phyloP scores from a whole-genome alignment of 331 rosid genomes.

The Phaseolus coccineus region DNA sequence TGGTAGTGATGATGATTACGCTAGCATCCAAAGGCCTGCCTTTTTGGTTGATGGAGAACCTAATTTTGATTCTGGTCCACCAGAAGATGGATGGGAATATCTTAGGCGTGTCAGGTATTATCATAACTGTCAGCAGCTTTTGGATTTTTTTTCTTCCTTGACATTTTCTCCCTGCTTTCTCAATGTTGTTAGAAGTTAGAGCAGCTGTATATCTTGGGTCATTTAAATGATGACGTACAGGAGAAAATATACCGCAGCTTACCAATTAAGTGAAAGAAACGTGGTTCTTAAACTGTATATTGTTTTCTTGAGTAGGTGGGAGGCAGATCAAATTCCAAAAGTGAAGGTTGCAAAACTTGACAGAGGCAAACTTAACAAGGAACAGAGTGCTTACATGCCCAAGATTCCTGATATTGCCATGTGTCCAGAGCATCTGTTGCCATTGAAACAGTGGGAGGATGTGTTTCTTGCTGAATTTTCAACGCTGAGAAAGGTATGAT shows the following conservation, averaged over 20 bases:
- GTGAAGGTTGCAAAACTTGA: constrained; percentile 87
- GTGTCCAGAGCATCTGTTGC: constrained; percentile 83
- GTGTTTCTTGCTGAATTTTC: constrained; percentile 81
- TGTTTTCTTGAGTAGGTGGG: constrained; percentile 72
- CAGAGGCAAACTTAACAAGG: constrained; percentile 62
- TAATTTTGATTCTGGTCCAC: constrained; percentile 86
- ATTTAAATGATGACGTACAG: constrained; percentile 18
- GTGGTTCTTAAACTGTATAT: constrained; percentile 27
- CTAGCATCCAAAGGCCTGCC: constrained; percentile 88
- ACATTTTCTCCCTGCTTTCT: constrained; percentile 21
- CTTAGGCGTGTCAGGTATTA: constrained; percentile 95
- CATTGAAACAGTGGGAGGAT: constrained; percentile 86
- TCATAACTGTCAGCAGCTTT: constrained; percentile 32
- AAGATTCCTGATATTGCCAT: constrained; percentile 80
- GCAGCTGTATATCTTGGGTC: constrained; percentile 11
- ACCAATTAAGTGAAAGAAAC: background rate
- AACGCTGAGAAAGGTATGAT: constrained; percentile 69
- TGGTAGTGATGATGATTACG: constrained; percentile 75
- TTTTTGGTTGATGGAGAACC: constrained; percentile 89
- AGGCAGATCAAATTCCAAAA: constrained; percentile 81
- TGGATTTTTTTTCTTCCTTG: constrained; percentile 7
- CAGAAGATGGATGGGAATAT: constrained; percentile 98
- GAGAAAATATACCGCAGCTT: constrained; percentile 6
- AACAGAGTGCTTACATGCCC: constrained; percentile 92
- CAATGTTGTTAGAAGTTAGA: constrained; percentile 12